Percentiles rank a stretch among this genome's conserved stretches.
phyloP scores from a whole-genome alignment of 2,329 filamentous ascomycete genomes.

The Catunica adiposa region DNA sequence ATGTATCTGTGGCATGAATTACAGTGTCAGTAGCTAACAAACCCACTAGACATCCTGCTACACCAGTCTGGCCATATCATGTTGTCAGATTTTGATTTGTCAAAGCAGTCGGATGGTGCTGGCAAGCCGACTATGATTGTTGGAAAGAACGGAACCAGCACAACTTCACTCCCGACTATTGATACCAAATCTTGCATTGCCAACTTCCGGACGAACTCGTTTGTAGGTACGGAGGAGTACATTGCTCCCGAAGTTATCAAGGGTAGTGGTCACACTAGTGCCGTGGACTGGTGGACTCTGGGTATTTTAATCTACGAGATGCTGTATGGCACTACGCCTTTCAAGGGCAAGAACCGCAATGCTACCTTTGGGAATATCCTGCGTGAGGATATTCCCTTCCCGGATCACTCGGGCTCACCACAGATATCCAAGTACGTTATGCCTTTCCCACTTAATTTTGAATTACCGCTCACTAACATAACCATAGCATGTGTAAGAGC shows the following conservation, averaged over 20 bases:
- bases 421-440: conserved; percentile 73
- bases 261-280: conserved; percentile 92
- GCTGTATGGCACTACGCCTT: conserved; percentile 94
- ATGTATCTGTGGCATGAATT: background rate
- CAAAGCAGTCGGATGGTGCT: conserved; percentile 90
- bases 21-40: conserved; percentile 10
- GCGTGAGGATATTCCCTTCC: conserved; percentile 88
- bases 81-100: conserved; percentile 96
- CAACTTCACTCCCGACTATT: conserved; percentile 81
- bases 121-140: conserved; percentile 97
- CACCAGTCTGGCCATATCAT: conserved; percentile 99
- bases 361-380: conserved; percentile 96
- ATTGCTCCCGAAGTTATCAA: conserved; percentile 98
- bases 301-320: conserved; percentile 98
- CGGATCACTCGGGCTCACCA: conserved; percentile 67
- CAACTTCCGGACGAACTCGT: conserved; percentile 95
- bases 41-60: conserved; percentile 64
- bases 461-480: background rate
- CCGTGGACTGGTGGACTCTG: conserved; percentile 98
- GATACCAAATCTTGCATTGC: conserved; percentile 97
- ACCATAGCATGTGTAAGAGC: conserved; percentile 73
- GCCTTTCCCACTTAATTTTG: conserved; percentile 9
- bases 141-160: conserved; percentile 72
- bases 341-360: conserved; percentile 98
- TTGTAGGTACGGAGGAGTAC: conserved; percentile 96